Conservation (phyloP, 1,139 yeast genomes). For the Yamadazyma aaseri region DNA sequence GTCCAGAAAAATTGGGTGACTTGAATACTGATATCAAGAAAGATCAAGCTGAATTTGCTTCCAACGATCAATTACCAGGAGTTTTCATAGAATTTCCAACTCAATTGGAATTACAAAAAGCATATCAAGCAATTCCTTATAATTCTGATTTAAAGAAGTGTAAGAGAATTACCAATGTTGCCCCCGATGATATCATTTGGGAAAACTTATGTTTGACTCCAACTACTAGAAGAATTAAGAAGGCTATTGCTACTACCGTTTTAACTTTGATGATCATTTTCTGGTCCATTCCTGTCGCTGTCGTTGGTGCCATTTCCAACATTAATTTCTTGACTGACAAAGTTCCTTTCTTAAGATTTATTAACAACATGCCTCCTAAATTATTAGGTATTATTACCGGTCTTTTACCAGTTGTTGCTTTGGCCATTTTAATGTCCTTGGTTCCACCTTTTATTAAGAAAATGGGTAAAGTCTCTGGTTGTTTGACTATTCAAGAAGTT, state of each 20-base stretch:
- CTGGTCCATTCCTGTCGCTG: constrained; percentile 95
- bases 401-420: constrained; percentile 77
- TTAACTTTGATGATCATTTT: constrained; percentile 62
- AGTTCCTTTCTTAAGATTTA: constrained; percentile 68
- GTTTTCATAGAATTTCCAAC: constrained; percentile 85
- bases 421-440: constrained; percentile 78
- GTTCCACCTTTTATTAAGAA: constrained; percentile 67
- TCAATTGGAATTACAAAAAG: constrained; percentile 85
- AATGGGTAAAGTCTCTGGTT: constrained; percentile 73
- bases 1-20: constrained; percentile 63
- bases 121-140: constrained; percentile 76
- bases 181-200: constrained; percentile 86
- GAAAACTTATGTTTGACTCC: constrained; percentile 55
- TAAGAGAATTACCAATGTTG: constrained; percentile 59
- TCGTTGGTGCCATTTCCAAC: constrained; percentile 91
- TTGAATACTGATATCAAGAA: constrained; percentile 63
- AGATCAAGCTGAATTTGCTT: constrained; percentile 50
- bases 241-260: constrained; percentile 39
- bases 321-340: constrained; percentile 67
- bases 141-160: constrained; percentile 62
- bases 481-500: constrained; percentile 65
- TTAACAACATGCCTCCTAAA: constrained; percentile 62
- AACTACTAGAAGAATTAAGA: constrained; percentile 40
- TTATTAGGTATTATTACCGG: constrained; percentile 84
- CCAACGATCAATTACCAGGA: constrained; percentile 57